Evolutionary conservation across 2,329 filamentous ascomycete species (phyloP), one percentile per base, ranked within the genome.

Genomic region (Neofusicoccum parvum): DNA sequence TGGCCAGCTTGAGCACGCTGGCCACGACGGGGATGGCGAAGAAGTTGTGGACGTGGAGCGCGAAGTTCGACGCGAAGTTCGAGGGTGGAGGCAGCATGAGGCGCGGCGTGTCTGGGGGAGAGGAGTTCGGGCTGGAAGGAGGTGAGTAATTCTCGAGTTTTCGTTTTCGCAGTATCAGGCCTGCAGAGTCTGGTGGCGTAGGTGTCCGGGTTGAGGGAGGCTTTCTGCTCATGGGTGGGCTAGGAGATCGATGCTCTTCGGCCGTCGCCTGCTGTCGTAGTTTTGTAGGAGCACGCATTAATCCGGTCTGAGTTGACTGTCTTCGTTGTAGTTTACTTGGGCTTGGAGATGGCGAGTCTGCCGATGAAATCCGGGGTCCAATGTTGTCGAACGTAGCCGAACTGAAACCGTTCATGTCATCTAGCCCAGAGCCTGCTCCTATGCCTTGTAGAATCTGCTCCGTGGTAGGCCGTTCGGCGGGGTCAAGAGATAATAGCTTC

Each of bases 391-490:
- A 69, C 17, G 70, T 71, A n/a, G 70, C 15, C 70, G 70, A 78
- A 70, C 70, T 77, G 71, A 76, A 82, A 69, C 72, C 75, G 17
- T 72, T 75, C 64, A 77, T 78, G 32, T 84, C 69, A 78, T 86
- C 80, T 14, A 81, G 76, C 46, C 78, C 80, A 3, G 80, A 80
- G 2, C 91, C 89, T 43, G 86, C 88, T 70, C 90, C 89, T 77
- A 97, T 92, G 2, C 88, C 91, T 10, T 84, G 83, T 45, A 98
- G 78, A 1, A 99, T 94, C 65, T 98, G 94, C 51, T 88, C 91
- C 0, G 95, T 94, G 50, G 88, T 92, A 0, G 95, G 95, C 6
- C 95, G 85, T 64, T 93, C 87, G 1, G 82, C 80, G 0, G 94
- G 92, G 66, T 94, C 85, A 12, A 96, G 82, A 1, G 92, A 89